These are phyloP conservation scores for Garcia nutans DNA, from an alignment of 345 rosid genomes.

Conservation along the genomic window DNA sequence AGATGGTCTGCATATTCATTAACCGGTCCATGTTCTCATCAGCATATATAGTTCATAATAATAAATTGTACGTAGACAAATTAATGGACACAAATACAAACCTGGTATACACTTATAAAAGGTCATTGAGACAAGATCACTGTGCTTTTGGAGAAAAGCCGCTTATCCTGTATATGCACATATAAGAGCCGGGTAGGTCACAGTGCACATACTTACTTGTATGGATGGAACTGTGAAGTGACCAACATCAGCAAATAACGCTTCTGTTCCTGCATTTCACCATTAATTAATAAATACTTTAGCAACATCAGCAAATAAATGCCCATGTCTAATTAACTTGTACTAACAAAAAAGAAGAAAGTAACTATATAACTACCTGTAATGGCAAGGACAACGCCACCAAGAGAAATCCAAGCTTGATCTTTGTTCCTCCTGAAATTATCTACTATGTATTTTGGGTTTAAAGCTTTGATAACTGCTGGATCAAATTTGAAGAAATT, in stretches of 20 bases:
- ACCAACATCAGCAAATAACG: constrained; percentile 33
- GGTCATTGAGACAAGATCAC: constrained; percentile 18
- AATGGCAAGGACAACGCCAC: constrained; percentile 35
- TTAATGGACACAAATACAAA: background rate
- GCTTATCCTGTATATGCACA: constrained; percentile 39
- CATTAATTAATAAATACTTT: background rate
- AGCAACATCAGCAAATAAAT: no score
- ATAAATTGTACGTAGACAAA: background rate
- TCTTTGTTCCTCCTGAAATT: constrained; percentile 32
- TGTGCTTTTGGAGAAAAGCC: constrained; percentile 41
- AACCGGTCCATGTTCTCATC: background rate
- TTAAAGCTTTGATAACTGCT: constrained; percentile 24
- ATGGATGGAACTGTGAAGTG: constrained; percentile 32
- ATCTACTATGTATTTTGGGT: constrained; percentile 27
- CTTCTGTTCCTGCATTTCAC: constrained; percentile 31
- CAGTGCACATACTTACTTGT: constrained; percentile 33
- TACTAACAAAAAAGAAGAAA: background rate
- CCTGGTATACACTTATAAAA: constrained; percentile 42
- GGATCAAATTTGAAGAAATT: constrained; percentile 33
- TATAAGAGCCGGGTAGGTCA: constrained; percentile 31
- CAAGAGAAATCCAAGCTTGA: constrained; percentile 37
- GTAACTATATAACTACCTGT: constrained; percentile 14
- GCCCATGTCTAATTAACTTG: no score
- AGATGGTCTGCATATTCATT: constrained; percentile 27
- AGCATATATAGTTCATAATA: background rate